Base-by-base conservation (phyloP, 1,284 basidiomycete species). In the Ustilago lituana region DNA sequence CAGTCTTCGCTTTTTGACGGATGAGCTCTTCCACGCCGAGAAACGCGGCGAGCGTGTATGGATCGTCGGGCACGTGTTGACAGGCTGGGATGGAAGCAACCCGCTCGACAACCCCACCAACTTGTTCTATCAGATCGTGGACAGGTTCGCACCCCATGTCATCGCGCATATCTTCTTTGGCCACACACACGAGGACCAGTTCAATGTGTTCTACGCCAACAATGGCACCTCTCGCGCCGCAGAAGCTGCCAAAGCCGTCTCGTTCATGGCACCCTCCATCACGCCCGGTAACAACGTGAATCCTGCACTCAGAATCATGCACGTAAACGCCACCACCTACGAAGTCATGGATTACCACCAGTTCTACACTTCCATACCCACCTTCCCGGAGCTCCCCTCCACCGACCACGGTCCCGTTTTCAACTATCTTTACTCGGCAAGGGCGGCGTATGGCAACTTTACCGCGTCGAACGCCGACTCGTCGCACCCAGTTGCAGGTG, bases 131-230 rank as follows among this genome's bases (percentile, higher is more conserved):
- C 63, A 72, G 55, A 92, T 91, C 57, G 89, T 92, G 51, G 89
- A 91, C 74, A 88, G 91, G 15, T 93, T 87, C 82, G 88, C 90
- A 5, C 85, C 85, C 14, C 89, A 91, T 77, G 89, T 91, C 55
- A 90, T 92, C 60, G 89, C 89, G 26, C 89, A 89, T 88, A 69
- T 91, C 39, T 91, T 92, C 84, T 91, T 86, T 74, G 91, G 91
- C 2, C 91, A 92, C 78, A 89, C 89, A 1, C 91, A 92, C 66
- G 90, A 92, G 79, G 91, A 92, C 78, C 86, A 91, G 81, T 80
- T 90, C 53, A 88, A 87, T 88, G 87, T 92, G 41, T 92, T 87
- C 81, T 92, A 92, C 77, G 89, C 90, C 76, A 91, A 91, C 78
- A 90, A 85, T 31, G 91, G 89, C 1, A 82, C 82, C 23, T 49